phyloP scores from a whole-genome alignment of 306 rosid species.

The Prunus persica region DNA sequence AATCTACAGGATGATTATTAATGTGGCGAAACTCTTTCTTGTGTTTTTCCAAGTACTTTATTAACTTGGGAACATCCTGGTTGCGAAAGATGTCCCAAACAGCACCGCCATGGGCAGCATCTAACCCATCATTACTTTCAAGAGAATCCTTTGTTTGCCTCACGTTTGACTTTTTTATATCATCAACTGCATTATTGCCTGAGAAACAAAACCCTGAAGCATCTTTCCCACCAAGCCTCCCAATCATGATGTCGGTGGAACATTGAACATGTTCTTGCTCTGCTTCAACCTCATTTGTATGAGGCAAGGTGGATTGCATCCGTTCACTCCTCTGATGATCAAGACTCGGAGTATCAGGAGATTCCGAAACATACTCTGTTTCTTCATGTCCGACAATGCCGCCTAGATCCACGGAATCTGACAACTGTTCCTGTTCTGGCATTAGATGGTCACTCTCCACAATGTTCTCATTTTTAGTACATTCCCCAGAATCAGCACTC shows the following conservation, averaged over 20 bases:
- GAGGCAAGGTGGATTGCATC: neutral
- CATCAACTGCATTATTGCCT: slow-evolving; percentile 21
- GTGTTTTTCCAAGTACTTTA: slow-evolving; percentile 53
- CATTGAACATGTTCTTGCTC: slow-evolving; percentile 30
- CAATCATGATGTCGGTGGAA: slow-evolving; percentile 18
- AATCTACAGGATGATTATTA: slow-evolving; percentile 42
- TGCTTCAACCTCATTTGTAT: slow-evolving; percentile 12
- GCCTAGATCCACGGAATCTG: neutral
- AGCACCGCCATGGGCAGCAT: slow-evolving; percentile 49
- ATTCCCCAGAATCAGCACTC: slow-evolving; percentile 19
- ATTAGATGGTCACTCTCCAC: slow-evolving; percentile 13
- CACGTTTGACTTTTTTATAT: slow-evolving; percentile 27
- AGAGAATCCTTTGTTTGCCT: slow-evolving; percentile 24
- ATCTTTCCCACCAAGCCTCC: slow-evolving; percentile 13
- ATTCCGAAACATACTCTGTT: neutral
- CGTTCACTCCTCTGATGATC: neutral
- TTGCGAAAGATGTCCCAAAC: slow-evolving; percentile 79
- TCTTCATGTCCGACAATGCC: neutral
- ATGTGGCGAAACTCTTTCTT: slow-evolving; percentile 56
- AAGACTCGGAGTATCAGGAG: neutral
- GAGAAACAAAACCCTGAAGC: slow-evolving; percentile 16
- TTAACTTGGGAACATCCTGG: slow-evolving; percentile 65
- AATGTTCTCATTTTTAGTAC: slow-evolving; percentile 17
- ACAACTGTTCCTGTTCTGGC: neutral
- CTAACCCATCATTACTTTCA: slow-evolving; percentile 24